A percentile compares a stretch with the other conserved stretches of the same genome.
These are phyloP conservation scores for Millerago galiae DNA, from an alignment of 805 yeast genomes.

Conservation along the genomic window DNA sequence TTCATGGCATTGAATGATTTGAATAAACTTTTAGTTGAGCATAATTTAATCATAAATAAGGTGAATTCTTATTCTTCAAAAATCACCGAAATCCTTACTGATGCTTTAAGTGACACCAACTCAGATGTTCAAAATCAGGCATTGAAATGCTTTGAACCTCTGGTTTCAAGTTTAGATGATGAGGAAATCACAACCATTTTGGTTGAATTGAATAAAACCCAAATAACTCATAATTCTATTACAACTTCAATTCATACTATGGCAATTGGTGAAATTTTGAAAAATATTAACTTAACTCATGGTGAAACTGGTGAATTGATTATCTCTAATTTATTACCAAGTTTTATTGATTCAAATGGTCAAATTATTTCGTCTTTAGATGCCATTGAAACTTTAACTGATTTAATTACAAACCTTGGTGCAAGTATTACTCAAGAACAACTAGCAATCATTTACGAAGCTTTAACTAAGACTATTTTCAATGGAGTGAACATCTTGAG, in stretches of 20 bases:
- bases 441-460: constrained; percentile 19
- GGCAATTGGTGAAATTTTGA: constrained; percentile 22
- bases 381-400: constrained; percentile 53
- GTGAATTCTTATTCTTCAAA: constrained; percentile 25
- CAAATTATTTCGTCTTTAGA: constrained; percentile 37
- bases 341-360: constrained; percentile 28
- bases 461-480: constrained; percentile 34
- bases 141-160: constrained; percentile 47
- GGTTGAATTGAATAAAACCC: constrained; percentile 14
- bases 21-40: constrained; percentile 35
- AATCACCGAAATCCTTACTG: constrained; percentile 35
- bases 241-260: constrained; percentile 24
- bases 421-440: constrained; percentile 32
- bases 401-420: constrained; percentile 46
- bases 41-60: constrained; percentile 22
- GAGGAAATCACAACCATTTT: constrained; percentile 18
- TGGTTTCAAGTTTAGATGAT: constrained; percentile 21
- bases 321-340: constrained; percentile 34
- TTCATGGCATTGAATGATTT: constrained; percentile 82
- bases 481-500: constrained; percentile 38
- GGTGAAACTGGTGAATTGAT: constrained; percentile 24
- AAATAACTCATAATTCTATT: constrained; percentile 19
- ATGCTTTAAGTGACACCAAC: constrained; percentile 50
- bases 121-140: constrained; percentile 75
- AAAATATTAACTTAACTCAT: constrained; percentile 19